phyloP scores from a whole-genome alignment of 495 filamentous ascomycete genomes.

The Ascodesmis nigricans region DNA sequence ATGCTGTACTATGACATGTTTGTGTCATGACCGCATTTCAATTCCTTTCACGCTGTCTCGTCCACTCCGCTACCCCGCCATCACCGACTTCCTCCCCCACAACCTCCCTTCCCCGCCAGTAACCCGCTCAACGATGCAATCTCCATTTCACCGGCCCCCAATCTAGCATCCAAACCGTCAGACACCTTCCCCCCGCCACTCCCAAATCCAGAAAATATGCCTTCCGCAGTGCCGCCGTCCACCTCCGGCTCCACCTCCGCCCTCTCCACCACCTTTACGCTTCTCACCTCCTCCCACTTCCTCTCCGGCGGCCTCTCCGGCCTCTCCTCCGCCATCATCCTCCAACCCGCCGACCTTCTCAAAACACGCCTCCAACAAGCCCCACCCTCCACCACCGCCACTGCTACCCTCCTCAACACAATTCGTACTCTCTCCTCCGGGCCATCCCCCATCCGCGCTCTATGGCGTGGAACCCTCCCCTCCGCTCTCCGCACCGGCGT shows the following conservation, averaged over 20 bases:
- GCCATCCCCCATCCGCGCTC: slow-evolving; percentile 30
- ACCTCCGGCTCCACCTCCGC: slow-evolving; percentile 9
- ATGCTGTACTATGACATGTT: too few relatives aligned
- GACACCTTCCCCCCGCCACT: too few relatives aligned
- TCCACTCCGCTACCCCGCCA: too few relatives aligned
- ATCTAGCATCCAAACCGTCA: too few relatives aligned
- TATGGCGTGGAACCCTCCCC: slow-evolving; percentile 89
- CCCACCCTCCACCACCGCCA: slow-evolving; percentile 26
- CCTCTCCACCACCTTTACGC: slow-evolving; percentile 6
- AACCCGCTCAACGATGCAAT: too few relatives aligned
- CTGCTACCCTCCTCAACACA: slow-evolving; percentile 42
- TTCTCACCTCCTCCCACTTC: slow-evolving; percentile 51
- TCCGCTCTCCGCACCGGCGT: slow-evolving; percentile 80
- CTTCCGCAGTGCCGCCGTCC: slow-evolving; percentile 5
- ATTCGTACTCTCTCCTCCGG: slow-evolving; percentile 45
- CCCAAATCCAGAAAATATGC: too few relatives aligned
- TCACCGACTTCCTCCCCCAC: too few relatives aligned
- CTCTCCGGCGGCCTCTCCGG: slow-evolving; percentile 71
- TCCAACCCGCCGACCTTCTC: slow-evolving; percentile 90
- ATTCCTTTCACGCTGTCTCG: too few relatives aligned
- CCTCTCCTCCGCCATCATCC: slow-evolving; percentile 62
- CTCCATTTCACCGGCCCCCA: too few relatives aligned
- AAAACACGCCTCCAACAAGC: slow-evolving; percentile 87
- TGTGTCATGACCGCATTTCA: too few relatives aligned
- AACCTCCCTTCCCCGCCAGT: too few relatives aligned